A percentile compares a stretch with the other conserved stretches of the same genome.
phyloP scores from a whole-genome alignment of 352 stramenopile species.

The Globisporangium cederbergense region DNA sequence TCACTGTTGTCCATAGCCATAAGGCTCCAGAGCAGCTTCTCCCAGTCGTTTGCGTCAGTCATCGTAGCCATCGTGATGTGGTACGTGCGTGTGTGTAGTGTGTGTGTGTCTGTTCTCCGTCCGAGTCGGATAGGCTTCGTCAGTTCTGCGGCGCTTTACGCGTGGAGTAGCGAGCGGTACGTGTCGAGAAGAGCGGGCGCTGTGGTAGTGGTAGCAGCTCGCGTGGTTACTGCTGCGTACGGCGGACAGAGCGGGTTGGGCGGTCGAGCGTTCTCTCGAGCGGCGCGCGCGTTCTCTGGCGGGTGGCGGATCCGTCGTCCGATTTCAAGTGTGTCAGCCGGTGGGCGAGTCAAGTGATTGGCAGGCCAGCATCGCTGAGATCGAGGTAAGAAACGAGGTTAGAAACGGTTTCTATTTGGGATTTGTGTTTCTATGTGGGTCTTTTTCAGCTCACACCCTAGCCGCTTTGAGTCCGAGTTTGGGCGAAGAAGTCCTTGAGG shows the following conservation, averaged over 20 bases:
- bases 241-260: no score
- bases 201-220: background rate
- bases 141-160: background rate
- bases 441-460: background rate
- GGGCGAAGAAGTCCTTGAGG: background rate
- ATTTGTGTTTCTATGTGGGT: no score
- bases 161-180: background rate
- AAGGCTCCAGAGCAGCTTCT: conserved; percentile 67
- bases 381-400: no score
- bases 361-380: no score
- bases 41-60: conserved; percentile 38
- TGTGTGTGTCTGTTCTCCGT: background rate
- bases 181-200: background rate
- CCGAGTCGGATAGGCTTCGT: conserved; percentile 3
- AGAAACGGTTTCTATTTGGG: no score
- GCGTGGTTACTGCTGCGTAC: background rate
- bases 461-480: background rate
- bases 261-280: background rate
- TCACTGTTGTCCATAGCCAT: conserved; percentile 69
- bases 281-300: background rate
- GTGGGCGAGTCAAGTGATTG: background rate
- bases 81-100: background rate
- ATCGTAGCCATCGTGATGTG: conserved; percentile 22
- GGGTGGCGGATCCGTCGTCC: background rate
- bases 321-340: background rate